A percentile compares a stretch with the other conserved stretches of the same genome.
Conservation (phyloP, 1,284 basidiomycete genomes). For the Trichosporon sp. region DNA sequence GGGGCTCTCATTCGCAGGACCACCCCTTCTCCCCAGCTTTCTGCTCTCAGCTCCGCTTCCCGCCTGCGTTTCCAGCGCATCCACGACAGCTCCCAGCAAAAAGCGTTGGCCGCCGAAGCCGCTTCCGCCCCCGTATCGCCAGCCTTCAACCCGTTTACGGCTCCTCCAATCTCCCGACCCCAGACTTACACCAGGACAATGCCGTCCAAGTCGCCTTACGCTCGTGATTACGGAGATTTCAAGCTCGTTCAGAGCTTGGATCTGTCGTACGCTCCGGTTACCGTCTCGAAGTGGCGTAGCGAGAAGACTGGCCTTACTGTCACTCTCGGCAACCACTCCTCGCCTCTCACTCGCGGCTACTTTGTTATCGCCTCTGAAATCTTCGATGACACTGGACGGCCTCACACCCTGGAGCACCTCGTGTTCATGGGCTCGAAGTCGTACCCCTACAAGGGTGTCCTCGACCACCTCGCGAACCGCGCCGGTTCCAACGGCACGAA, state of each 20-base stretch:
- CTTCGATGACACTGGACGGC: slow-evolving; percentile 89
- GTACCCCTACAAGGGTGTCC: slow-evolving; percentile 95
- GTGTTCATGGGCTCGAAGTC: slow-evolving; percentile 93
- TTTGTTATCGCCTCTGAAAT: slow-evolving; percentile 93
- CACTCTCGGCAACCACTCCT: slow-evolving; percentile 67
- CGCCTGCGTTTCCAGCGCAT: not conserved
- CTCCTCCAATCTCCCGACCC: slow-evolving; percentile 13
- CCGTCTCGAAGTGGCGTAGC: slow-evolving; percentile 55
- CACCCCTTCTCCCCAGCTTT: slow-evolving; percentile 12
- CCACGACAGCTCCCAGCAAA: slow-evolving; percentile 3
- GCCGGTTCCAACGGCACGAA: slow-evolving; percentile 91
- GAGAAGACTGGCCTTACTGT: slow-evolving; percentile 58
- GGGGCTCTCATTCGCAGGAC: slow-evolving; percentile 19
- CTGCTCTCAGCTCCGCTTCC: not conserved
- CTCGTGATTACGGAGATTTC: slow-evolving; percentile 50
- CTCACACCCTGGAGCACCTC: slow-evolving; percentile 90
- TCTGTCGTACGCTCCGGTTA: slow-evolving; percentile 54
- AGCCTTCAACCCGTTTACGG: slow-evolving; percentile 1
- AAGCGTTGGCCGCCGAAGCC: not conserved
- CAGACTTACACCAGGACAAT: slow-evolving; percentile 18
- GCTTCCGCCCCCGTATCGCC: not conserved
- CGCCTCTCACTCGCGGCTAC: slow-evolving; percentile 79
- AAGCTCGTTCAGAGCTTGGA: slow-evolving; percentile 51
- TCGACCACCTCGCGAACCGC: slow-evolving; percentile 95
- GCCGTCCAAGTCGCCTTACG: slow-evolving; percentile 23